Percentiles rank a stretch among this genome's conserved stretches.
Evolutionary conservation across 257 asterid genomes (phyloP).

Genomic region (Sherardia arvensis): DNA sequence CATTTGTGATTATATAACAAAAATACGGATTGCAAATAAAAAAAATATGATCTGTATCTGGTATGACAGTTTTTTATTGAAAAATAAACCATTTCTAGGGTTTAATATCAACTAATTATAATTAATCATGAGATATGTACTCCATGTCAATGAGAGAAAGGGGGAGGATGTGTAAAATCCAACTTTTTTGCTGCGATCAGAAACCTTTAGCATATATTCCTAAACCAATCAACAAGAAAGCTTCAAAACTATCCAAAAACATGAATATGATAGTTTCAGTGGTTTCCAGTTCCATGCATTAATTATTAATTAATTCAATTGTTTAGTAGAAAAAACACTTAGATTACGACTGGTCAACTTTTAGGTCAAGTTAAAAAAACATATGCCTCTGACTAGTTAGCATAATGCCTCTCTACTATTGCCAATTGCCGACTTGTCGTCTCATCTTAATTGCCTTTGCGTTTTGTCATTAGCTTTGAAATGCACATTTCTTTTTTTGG

Average conservation of each 20-base stretch:
- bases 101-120: no score
- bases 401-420: background rate
- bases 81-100: no score
- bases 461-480: background rate
- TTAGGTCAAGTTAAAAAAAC: background rate
- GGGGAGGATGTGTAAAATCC: background rate
- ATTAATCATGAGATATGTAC: background rate
- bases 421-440: background rate
- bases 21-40: no score
- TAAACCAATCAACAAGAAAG: slow-evolving; percentile 5
- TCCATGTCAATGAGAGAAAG: background rate
- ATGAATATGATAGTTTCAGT: background rate
- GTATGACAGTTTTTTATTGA: no score
- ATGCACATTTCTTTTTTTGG: slow-evolving; percentile 2
- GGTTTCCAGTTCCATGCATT: background rate
- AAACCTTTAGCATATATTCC: slow-evolving; percentile 1
- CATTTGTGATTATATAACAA: no score
- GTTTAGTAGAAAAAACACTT: background rate
- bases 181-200: background rate
- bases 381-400: background rate
- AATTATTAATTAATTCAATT: background rate
- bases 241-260: background rate
- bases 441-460: background rate
- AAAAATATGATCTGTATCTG: no score
- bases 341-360: background rate